Base-by-base conservation (phyloP, 257 asterid genomes). In the Datura wrightii region DNA sequence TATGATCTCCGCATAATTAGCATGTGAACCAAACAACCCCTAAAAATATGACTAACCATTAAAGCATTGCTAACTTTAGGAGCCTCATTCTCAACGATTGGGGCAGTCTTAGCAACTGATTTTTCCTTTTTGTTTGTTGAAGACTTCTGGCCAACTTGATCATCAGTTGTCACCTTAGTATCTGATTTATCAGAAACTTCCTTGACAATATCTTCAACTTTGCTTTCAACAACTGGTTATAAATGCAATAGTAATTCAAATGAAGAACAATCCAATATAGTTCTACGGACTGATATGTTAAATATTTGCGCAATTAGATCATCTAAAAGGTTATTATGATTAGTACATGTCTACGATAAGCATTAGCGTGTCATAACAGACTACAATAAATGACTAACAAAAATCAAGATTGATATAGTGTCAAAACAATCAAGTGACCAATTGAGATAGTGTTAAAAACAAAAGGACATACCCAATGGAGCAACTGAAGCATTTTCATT, bases 11-110 rank as follows among this genome's bases (percentile, higher is more conserved):
- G 10, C 1, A 70, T 70, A 70, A 42, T 24, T 70, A 70, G 34
- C 10, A 69, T 8, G 15, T 39, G 53, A 69, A 69, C 6, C 10
- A n/a, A 71, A 44, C 4, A 1, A 42, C 5, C 6, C 31, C 8
- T 31, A 6, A 76, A 50, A 50, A 39, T 72, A 46, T 0, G 9
- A 76, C 82, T 76, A 52, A 93, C 92, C 82, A 76, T 52, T 76
- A 44, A 50, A 14, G 8, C n/a, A n/a, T n/a, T n/a, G 50, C 82
- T 76, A 50, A 93, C 92, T 62, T 69, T 2, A 3, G n/a, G 10
- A 0, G 63, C 82, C 11, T 0, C 14, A 8, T 15, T 76, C 44
- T 50, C 60, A 76, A 70, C 8, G 36, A 70, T 13, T 5, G 16
- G 15, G 34, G 2, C 1, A 3, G 52, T 8, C 54, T 41, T 13